Evolutionary conservation across 106 monocot genomes (phyloP).

Genomic region (Chionographis japonica): DNA sequence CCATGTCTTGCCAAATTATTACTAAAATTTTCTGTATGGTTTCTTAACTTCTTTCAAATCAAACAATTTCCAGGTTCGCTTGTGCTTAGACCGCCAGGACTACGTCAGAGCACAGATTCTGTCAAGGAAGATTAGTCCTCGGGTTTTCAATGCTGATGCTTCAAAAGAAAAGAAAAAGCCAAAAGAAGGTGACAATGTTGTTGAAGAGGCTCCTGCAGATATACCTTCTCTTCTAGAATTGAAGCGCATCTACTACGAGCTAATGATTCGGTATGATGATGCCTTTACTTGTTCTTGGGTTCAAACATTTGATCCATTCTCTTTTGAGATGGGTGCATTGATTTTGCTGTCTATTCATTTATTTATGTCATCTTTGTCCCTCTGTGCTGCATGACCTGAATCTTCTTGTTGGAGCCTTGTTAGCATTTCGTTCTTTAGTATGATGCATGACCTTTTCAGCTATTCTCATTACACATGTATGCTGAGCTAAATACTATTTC

Average conservation of each 20-base stretch:
- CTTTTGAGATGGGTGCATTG: neutral
- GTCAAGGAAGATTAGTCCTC: slow-evolving; percentile 86
- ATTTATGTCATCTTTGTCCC: no score
- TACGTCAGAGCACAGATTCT: slow-evolving; percentile 91
- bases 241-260: slow-evolving; percentile 87
- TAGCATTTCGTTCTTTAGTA: no score
- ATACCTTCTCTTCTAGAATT: slow-evolving; percentile 89
- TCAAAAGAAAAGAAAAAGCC: slow-evolving; percentile 94
- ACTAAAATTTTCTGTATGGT: neutral
- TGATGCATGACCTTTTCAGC: no score
- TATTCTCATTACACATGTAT: no score
- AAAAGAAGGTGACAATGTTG: slow-evolving; percentile 88
- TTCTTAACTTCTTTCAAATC: slow-evolving; percentile 1
- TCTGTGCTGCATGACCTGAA: no score
- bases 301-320: neutral
- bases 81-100: slow-evolving; percentile 95
- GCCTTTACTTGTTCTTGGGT: neutral
- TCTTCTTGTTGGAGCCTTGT: no score
- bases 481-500: no score
- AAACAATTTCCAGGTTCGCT: slow-evolving; percentile 56
- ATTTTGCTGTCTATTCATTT: neutral
- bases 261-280: slow-evolving; percentile 83
- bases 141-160: slow-evolving; percentile 78
- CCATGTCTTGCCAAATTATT: neutral
- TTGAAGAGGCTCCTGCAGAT: slow-evolving; percentile 88